These are phyloP conservation scores for Rhodotorula babjevae DNA, from an alignment of 768 basidiomycete genomes.

Conservation along the genomic window DNA sequence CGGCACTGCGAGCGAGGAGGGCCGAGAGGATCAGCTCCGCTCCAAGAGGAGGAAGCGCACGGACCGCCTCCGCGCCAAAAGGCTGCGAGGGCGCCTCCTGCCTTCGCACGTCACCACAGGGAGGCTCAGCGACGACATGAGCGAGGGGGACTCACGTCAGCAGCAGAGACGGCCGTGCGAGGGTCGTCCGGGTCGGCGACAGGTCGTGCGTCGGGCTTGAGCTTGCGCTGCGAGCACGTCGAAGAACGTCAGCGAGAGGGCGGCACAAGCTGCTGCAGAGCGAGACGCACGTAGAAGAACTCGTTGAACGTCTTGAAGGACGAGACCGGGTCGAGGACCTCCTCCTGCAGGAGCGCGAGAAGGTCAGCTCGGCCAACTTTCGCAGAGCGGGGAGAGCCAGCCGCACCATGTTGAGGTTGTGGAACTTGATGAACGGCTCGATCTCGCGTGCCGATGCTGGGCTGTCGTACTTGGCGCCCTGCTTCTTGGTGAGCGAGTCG, in stretches of 20 bases:
- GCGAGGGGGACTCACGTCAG: constrained; percentile 53
- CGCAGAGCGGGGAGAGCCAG: no score
- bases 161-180: constrained; percentile 73
- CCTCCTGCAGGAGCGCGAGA: constrained; percentile 48
- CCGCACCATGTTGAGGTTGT: constrained; percentile 62
- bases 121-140: no score
- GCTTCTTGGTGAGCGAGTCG: constrained; percentile 85
- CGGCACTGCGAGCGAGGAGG: constrained; percentile 55
- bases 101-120: no score
- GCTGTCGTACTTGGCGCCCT: constrained; percentile 85
- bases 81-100: no score
- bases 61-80: no score
- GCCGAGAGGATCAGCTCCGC: background rate
- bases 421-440: constrained; percentile 80
- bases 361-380: background rate
- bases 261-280: no score
- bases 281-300: constrained; percentile 26
- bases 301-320: constrained; percentile 91
- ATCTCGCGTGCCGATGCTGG: constrained; percentile 81
- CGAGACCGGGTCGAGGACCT: constrained; percentile 73
- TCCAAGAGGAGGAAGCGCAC: no score
- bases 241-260: background rate
- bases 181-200: constrained; percentile 68
- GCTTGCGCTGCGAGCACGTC: constrained; percentile 56
- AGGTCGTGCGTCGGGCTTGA: constrained; percentile 76